These are phyloP conservation scores for Boletus barrowsii DNA, from an alignment of 768 basidiomycete species.

Conservation along the genomic window DNA sequence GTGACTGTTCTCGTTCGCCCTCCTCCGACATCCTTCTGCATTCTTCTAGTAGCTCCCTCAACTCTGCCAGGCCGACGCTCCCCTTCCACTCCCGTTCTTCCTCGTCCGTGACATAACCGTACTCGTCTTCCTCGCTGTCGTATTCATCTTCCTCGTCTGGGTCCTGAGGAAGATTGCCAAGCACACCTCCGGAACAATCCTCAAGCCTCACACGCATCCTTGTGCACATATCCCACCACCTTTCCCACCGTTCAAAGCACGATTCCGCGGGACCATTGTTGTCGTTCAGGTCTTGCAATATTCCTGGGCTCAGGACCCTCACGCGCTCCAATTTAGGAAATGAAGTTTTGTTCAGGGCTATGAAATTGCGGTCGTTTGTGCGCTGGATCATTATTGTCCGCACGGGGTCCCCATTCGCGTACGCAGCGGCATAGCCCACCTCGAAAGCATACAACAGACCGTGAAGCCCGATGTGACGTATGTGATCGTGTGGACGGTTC, in stretches of 20 bases:
- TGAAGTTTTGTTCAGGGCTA: conserved; percentile 45
- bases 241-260: conserved; percentile 56
- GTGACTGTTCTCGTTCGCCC: conserved; percentile 26
- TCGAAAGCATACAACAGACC: conserved; percentile 69
- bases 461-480: conserved; percentile 65
- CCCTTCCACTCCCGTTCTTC: conserved; percentile 29
- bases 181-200: conserved; percentile 67
- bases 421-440: conserved; percentile 49
- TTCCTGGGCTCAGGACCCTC: conserved; percentile 51
- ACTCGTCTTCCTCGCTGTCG: conserved; percentile 32
- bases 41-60: conserved; percentile 56
- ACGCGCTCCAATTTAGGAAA: conserved; percentile 64
- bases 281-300: conserved; percentile 57
- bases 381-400: conserved; percentile 44
- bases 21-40: conserved; percentile 46
- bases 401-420: conserved; percentile 41
- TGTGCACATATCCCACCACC: conserved; percentile 61
- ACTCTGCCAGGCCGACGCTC: conserved; percentile 36
- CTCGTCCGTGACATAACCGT: conserved; percentile 32
- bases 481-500: conserved; percentile 51
- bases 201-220: conserved; percentile 56
- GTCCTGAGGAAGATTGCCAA: conserved; percentile 44
- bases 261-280: conserved; percentile 45
- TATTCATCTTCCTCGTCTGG: conserved; percentile 33
- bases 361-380: conserved; percentile 66